Base-by-base conservation (phyloP, 2,329 filamentous ascomycete species). In the Ophiostoma sp. region DNA sequence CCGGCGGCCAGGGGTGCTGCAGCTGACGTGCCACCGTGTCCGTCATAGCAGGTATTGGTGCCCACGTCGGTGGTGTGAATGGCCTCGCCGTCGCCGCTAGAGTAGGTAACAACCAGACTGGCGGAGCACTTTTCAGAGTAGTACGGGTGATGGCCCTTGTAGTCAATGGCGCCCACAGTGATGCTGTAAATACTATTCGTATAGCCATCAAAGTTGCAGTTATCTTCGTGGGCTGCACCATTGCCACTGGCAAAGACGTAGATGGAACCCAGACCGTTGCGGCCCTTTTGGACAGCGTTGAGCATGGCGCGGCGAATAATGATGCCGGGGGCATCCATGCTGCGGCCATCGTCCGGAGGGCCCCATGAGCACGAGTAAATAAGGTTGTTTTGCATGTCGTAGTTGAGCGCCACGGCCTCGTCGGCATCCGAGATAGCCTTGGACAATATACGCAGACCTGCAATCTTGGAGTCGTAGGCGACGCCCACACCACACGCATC, bases 341-440 rank as follows among this genome's bases (percentile, higher is more conserved):
- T 94, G 75, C 87, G 87, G 63, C 96, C 96, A 80, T 98, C 95
- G 79, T 99, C 96, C 0, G 94, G 93, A 9, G 96, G 96, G 0
- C 96, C 96, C 96, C 96, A 99, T 0, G 96, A 99, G 84, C 96
- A 99, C 0, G 96, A 99, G 83, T 98, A 99, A 74, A 99, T 98
- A 74, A 98, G 90, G 80, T 98, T 99, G 75, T 95, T 86, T 78
- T 98, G 91, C 79, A 90, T 96, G 75, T 92, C 92, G 84, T 95
- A 98, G 82, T 97, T 98, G 86, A 99, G 91, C 28, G 96, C 93
- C 39, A 92, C 86, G 31, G 96, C 95, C 82, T 99, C 96, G 79
- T 99, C 96, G 36, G 93, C 91, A 80, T 99, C 96, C 69, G 91
- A 92, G 76, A 99, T 98, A 68, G 93, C 85, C 79, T 94, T 95